Base-by-base conservation (phyloP, 2,329 filamentous ascomycete species). In the Curvularia sp. region DNA sequence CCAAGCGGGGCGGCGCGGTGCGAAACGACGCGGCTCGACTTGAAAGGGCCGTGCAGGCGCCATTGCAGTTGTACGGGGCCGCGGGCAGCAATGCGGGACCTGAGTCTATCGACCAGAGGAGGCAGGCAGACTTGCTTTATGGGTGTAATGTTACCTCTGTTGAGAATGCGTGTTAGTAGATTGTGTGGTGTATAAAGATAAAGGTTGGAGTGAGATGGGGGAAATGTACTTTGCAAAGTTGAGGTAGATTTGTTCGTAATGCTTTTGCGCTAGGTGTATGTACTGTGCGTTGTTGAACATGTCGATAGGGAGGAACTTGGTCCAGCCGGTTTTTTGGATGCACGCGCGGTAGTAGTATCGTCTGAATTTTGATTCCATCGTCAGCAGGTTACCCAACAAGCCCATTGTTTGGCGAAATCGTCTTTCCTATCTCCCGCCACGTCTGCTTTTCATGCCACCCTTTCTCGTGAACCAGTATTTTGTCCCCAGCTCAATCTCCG, bases 221-320 rank as follows among this genome's bases (percentile, higher is more conserved):
- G 2, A 10, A 6, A 64, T 62, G 18, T 56, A 70, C 66, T 41
- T 57, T 25, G 89, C 88, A 49, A 89, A 83, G 4, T 84, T 84
- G 57, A 82, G 80, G 66, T 87, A 86, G 81, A 91, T 85, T 63
- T 84, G 77, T 51, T 79, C 77, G 74, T 91, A 87, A 68, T 90
- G 78, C 19, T 79, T 81, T 66, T 84, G 82, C 30, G 87, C 88
- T 1, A 82, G 34, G 13, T 38, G 28, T 39, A 62, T 63, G 34
- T 66, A 45, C 25, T 59, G 30, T 18, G 23, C 38, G 34, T 61
- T 55, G 30, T 65, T 58, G 27, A 53, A 51, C 3, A 45, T 41
- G 28, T 69, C 67, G 8, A 67, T 43, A 3, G 67, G 65, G 25
- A 64, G 18, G 25, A 49, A 68, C 15, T 42, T 49, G 15, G 36